Percentiles rank a stretch among this genome's conserved stretches.
These are phyloP conservation scores for Polyporus arcularius DNA, from an alignment of 768 basidiomycete species.

Conservation along the genomic window DNA sequence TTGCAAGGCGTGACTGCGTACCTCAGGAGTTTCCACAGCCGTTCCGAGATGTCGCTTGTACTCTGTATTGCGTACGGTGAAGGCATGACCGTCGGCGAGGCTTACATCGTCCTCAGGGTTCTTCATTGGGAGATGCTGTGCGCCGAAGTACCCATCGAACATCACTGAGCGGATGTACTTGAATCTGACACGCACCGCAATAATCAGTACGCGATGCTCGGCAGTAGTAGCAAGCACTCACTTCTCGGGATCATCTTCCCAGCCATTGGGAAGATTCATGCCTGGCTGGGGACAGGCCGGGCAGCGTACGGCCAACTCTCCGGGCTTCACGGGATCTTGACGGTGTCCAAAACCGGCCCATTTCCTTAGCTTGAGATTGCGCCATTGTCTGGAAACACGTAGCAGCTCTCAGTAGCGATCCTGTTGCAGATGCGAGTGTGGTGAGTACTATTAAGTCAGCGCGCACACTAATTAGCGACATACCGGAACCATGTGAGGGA, in stretches of 20 bases:
- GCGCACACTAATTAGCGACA: not conserved
- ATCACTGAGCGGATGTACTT: not conserved
- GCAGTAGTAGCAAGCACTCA: not conserved
- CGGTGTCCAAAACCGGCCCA: not conserved
- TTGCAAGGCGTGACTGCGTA: too few species aligned
- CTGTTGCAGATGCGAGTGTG: not conserved
- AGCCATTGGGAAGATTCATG: constrained; percentile 3
- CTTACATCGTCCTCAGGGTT: constrained; percentile 26
- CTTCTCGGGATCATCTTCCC: not conserved
- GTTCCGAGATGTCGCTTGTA: too few species aligned
- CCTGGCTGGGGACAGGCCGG: constrained; percentile 9
- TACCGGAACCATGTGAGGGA: not conserved
- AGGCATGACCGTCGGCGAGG: constrained; percentile 26
- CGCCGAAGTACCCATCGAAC: not conserved
- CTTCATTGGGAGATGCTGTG: constrained; percentile 23
- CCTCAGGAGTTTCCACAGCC: too few species aligned
- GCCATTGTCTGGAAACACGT: not conserved
- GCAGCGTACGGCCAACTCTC: not conserved
- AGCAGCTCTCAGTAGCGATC: not conserved
- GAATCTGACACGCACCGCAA: not conserved
- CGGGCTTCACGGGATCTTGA: not conserved
- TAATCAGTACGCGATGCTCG: not conserved
- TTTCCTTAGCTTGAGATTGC: not conserved
- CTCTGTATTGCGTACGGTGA: too few species aligned
- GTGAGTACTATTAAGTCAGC: not conserved